phyloP scores from a whole-genome alignment of 1,284 basidiomycete genomes.

The Trametes hirsuta region DNA sequence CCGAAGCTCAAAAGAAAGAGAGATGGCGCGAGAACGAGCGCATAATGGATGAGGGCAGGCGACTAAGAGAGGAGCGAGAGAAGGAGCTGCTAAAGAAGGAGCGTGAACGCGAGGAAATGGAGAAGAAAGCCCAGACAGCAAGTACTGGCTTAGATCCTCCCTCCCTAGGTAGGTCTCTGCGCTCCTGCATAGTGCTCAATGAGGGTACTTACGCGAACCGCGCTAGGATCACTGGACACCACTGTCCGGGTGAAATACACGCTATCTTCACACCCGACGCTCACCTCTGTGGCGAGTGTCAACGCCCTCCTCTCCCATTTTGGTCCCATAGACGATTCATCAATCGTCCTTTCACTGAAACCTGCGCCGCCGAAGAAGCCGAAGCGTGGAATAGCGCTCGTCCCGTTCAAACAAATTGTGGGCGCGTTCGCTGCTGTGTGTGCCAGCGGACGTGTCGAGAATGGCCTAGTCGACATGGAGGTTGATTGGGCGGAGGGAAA shows the following conservation, averaged over 20 bases:
- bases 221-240: conserved; percentile 66
- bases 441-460: conserved; percentile 54
- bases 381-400: conserved; percentile 69
- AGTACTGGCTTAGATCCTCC: conserved; percentile 50
- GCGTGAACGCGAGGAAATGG: conserved; percentile 37
- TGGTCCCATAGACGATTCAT: conserved; percentile 61
- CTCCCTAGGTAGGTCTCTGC: conserved; percentile 44
- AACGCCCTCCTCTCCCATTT: conserved; percentile 57
- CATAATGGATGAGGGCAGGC: conserved; percentile 79
- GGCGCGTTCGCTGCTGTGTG: conserved; percentile 75
- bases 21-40: conserved; percentile 69
- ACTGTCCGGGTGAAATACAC: conserved; percentile 73
- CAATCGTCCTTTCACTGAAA: conserved; percentile 69
- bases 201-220: conserved; percentile 15
- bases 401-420: conserved; percentile 74
- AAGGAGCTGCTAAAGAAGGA: conserved; percentile 52
- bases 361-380: conserved; percentile 55
- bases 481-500: conserved; percentile 57
- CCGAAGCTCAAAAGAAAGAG: conserved; percentile 58
- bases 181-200: too few relatives aligned
- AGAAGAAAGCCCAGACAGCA: conserved; percentile 33
- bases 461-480: conserved; percentile 47
- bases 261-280: conserved; percentile 56
- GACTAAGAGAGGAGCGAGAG: conserved; percentile 70
- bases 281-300: conserved; percentile 56